phyloP scores from a whole-genome alignment of 2,329 filamentous ascomycete genomes.

The Fusarium oligoseptatum region DNA sequence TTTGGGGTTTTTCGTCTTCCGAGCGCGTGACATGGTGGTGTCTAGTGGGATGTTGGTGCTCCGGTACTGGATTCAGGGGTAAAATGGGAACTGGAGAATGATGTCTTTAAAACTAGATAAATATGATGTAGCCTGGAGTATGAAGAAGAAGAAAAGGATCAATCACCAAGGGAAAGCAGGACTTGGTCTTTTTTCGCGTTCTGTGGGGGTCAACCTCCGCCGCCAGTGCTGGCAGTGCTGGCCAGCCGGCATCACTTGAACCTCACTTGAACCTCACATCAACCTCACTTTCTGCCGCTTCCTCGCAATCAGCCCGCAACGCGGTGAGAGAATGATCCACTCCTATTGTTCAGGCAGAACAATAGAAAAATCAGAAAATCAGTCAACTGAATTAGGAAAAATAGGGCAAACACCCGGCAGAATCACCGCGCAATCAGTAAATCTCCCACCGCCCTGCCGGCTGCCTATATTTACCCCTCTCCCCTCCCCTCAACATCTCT shows the following conservation, averaged over 20 bases:
- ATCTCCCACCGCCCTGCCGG: neutral
- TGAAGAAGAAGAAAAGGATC: neutral
- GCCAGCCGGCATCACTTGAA: neutral
- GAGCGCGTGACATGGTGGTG: conserved; percentile 5
- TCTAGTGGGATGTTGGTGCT: neutral
- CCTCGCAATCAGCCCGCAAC: neutral
- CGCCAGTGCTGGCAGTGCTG: neutral
- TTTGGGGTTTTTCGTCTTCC: neutral
- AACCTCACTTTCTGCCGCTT: neutral
- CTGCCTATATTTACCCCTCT: conserved; percentile 24
- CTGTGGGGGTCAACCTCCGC: neutral
- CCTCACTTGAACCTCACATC: neutral
- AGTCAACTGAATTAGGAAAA: neutral
- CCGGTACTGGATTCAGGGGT: neutral
- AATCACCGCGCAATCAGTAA: neutral
- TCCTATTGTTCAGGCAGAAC: neutral
- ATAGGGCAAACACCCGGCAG: neutral
- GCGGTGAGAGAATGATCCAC: neutral
- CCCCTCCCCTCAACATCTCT: neutral
- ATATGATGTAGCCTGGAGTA: neutral
- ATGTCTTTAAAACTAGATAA: neutral
- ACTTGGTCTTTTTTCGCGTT: neutral
- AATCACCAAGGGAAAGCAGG: neutral
- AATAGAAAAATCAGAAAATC: conserved; percentile 3
- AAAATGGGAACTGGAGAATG: neutral